phyloP scores from a whole-genome alignment of 2,329 filamentous ascomycete genomes.

The Chaetomium strumarium region DNA sequence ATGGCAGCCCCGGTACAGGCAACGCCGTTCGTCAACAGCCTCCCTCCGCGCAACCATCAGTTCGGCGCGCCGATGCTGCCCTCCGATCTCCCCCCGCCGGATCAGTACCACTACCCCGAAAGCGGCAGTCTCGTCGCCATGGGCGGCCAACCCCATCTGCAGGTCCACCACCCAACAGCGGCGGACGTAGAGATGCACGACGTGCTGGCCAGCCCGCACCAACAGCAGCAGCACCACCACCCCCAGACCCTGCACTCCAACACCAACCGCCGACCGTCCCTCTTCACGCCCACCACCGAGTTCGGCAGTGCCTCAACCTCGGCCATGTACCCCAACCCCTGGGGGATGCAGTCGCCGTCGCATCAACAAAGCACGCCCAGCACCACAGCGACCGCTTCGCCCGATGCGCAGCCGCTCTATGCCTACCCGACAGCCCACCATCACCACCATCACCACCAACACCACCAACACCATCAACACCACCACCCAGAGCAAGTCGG shows the following conservation, averaged over 20 bases:
- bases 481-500: not conserved
- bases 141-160: conserved; percentile 31
- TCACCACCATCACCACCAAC: not conserved
- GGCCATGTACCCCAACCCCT: conserved; percentile 9
- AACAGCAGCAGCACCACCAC: conserved; percentile 26
- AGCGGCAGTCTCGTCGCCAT: conserved; percentile 31
- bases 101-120: conserved; percentile 39
- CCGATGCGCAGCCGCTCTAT: not conserved
- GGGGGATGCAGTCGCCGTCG: conserved; percentile 32
- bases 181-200: conserved; percentile 38
- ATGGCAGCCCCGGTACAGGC: conserved; percentile 30
- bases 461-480: not conserved
- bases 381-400: conserved; percentile 35
- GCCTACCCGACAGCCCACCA: not conserved
- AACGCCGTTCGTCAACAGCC: conserved; percentile 36
- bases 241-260: conserved; percentile 30
- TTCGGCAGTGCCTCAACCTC: conserved; percentile 36
- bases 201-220: conserved; percentile 40
- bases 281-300: conserved; percentile 40
- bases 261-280: conserved; percentile 39
- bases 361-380: conserved; percentile 29
- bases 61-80: conserved; percentile 38
- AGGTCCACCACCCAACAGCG: conserved; percentile 28
- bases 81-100: conserved; percentile 36
- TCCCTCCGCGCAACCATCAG: conserved; percentile 39